These are phyloP conservation scores for Pseudonectria foliicola DNA, from an alignment of 2,329 filamentous ascomycete species.

Conservation along the genomic window DNA sequence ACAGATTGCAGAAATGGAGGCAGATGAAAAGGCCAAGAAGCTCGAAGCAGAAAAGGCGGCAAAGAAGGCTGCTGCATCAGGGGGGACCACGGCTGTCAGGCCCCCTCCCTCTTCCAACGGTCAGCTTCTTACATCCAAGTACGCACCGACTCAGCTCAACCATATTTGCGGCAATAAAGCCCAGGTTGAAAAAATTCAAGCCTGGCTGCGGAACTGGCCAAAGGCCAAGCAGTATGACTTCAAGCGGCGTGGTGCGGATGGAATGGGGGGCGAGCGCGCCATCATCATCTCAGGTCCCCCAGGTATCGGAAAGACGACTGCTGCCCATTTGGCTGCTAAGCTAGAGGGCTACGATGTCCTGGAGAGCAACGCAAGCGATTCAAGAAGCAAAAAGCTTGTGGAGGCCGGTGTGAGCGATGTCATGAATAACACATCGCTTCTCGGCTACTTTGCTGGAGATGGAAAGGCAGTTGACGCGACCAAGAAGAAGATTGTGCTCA, in stretches of 20 bases:
- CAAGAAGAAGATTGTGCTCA: conserved; percentile 90
- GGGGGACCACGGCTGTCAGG: conserved; percentile 15
- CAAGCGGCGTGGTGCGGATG: conserved; percentile 75
- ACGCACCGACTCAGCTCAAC: conserved; percentile 74
- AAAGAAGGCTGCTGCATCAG: conserved; percentile 30
- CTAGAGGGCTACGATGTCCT: conserved; percentile 89
- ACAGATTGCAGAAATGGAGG: conserved; percentile 79
- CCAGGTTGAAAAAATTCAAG: conserved; percentile 81
- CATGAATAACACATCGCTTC: conserved; percentile 85
- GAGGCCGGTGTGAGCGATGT: conserved; percentile 84
- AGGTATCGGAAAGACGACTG: conserved; percentile 95
- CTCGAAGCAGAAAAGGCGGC: conserved; percentile 45
- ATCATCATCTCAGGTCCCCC: conserved; percentile 93
- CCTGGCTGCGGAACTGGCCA: conserved; percentile 78
- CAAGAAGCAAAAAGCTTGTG: conserved; percentile 90
- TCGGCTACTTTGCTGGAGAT: conserved; percentile 83
- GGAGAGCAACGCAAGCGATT: conserved; percentile 93
- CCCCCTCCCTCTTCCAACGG: conserved; percentile 46
- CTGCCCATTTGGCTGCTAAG: conserved; percentile 88
- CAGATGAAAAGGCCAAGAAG: conserved; percentile 60
- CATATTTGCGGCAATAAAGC: conserved; percentile 96
- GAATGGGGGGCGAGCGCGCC: conserved; percentile 75
- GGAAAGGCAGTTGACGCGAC: conserved; percentile 69
- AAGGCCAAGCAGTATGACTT: conserved; percentile 75
- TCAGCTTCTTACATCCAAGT: conserved; percentile 89